Evolutionary conservation across 2,329 filamentous ascomycete species (phyloP), one percentile per base, ranked within the genome.

Genomic region (Byssoonygena ceratinophila): DNA sequence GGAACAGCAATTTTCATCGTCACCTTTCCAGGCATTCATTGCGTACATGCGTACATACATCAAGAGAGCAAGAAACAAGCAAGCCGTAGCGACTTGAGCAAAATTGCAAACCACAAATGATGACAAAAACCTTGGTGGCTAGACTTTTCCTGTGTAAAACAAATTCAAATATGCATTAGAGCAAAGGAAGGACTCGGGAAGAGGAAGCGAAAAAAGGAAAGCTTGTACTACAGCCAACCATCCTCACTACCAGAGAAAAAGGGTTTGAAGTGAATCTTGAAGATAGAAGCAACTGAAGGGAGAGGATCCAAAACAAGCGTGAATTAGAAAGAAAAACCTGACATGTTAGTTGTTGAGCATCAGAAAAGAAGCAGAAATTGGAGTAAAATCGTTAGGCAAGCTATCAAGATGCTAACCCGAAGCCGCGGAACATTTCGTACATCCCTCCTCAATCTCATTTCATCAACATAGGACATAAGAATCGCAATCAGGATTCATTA

Each of bases 321-420:
- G 14, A n/a, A 14, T 41, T 1, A 14, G 12, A 14, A 14, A 25
- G 12, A 29, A 22, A 20, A 8, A 27, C 22, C n/a, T 27, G 18
- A 7, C 29, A 20, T 37, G 39, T 45, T 34, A 43, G 18, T 37
- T 12, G 29, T 39, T 29, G 18, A 14, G 14, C 1, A 41, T 29
- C 7, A 31, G 36, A 44, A 51, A 11, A 20, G 27, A 34, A 45
- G 27, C 34, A 43, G 11, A 51, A 27, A n/a, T 27, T 25, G 12
- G 40, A 45, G 27, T 23, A 8, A n/a, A 45, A 51, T 45, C 20
- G 40, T 45, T 51, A 51, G 29, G 23, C 8, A 23, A 45, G 20
- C 29, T 37, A 51, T 51, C 40, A 37, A 20, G 22, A 51, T 44
- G 49, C 49, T 49, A 49, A 31, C 46, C 46, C 46, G 37, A 6